A percentile compares a stretch with the other conserved stretches of the same genome.
Conservation (phyloP, 768 basidiomycete genomes). For the Amanita phalloides region DNA sequence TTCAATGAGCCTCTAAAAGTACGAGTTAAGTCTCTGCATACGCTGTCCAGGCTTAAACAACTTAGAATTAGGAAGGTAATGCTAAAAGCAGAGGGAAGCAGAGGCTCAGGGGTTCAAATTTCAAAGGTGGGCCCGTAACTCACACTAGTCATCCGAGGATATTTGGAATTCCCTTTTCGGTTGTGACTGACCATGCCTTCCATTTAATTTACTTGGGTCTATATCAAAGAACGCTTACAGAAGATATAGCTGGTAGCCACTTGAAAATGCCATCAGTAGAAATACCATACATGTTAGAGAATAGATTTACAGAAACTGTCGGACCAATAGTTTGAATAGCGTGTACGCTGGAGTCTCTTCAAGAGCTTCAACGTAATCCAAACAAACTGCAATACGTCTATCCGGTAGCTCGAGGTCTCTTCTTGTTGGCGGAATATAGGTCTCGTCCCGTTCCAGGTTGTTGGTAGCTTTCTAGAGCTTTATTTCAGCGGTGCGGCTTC, state of each 20-base stretch:
- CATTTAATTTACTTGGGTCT: background rate
- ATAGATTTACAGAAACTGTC: conserved; percentile 35
- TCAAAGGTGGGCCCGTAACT: conserved; percentile 8
- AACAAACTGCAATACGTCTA: conserved; percentile 24
- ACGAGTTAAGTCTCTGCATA: conserved; percentile 11
- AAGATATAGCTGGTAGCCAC: conserved; percentile 36
- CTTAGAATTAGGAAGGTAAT: conserved; percentile 30
- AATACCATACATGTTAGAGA: background rate
- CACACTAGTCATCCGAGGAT: conserved; percentile 34
- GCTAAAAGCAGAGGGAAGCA: conserved; percentile 16
- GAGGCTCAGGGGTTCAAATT: background rate
- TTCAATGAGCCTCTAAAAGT: background rate
- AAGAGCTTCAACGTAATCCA: conserved; percentile 35
- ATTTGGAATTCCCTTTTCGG: conserved; percentile 33
- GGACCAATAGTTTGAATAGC: conserved; percentile 34
- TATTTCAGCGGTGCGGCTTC: background rate
- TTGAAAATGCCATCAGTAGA: conserved; percentile 8
- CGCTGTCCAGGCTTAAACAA: conserved; percentile 37
- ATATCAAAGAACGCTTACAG: conserved; percentile 17
- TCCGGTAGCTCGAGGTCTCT: conserved; percentile 33
- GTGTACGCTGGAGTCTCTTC: conserved; percentile 43
- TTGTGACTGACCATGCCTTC: conserved; percentile 22
- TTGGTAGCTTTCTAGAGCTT: conserved; percentile 30
- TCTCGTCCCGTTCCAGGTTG: conserved; percentile 63
- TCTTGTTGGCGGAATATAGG: conserved; percentile 43